These are phyloP conservation scores for Pythium sp. DNA, from an alignment of 352 stramenopile species.

Conservation along the genomic window DNA sequence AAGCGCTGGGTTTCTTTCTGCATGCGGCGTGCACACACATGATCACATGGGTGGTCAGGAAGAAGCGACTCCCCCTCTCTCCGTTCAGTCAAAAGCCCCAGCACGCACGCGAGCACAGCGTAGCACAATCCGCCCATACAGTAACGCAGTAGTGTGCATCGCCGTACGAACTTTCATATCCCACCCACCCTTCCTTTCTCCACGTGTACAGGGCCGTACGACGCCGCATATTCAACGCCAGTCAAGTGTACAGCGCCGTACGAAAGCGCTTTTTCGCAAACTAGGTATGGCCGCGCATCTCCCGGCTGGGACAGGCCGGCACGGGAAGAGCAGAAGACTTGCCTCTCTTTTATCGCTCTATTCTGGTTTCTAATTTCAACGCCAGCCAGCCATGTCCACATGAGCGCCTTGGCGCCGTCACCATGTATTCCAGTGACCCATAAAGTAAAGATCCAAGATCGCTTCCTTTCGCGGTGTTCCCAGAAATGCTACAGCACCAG, in stretches of 20 bases:
- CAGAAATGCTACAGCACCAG: background rate
- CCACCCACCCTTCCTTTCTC: constrained; percentile 1
- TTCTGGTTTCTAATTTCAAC: no score
- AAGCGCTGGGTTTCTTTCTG: background rate
- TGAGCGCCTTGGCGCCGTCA: no score
- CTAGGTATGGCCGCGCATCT: constrained; percentile 1
- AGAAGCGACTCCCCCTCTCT: background rate
- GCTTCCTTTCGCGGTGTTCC: background rate
- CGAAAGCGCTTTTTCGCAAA: background rate
- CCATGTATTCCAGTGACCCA: no score
- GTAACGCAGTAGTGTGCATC: background rate
- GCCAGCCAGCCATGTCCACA: no score
- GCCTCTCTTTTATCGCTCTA: background rate
- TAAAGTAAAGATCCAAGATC: background rate
- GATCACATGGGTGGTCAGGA: background rate
- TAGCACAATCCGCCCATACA: background rate
- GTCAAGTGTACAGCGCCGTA: constrained; percentile 2
- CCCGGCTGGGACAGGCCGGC: background rate
- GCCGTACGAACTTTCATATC: constrained; percentile 5
- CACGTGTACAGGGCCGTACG: background rate
- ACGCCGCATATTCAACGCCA: background rate
- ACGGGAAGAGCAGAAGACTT: background rate
- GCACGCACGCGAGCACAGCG: background rate
- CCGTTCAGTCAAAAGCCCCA: no score
- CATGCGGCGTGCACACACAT: background rate